Conservation (phyloP, 139 green algal species). For the Desmodesmus armatus region DNA sequence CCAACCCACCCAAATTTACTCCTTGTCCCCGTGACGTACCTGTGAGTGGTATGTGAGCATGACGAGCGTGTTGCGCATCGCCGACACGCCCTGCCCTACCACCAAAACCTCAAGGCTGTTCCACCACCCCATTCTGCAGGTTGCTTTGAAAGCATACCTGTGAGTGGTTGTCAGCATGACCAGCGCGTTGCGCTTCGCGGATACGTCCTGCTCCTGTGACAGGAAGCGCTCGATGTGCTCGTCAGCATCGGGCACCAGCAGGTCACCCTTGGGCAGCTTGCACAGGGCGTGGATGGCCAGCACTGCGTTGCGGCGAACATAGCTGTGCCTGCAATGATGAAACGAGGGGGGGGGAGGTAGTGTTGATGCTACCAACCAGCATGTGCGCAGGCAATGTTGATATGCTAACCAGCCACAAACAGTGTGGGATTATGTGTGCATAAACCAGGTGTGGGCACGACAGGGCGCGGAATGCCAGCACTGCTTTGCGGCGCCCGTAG, state of each 20-base stretch:
- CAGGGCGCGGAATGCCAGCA: constrained; percentile 92
- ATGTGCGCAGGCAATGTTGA: not conserved
- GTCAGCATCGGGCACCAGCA: constrained; percentile 91
- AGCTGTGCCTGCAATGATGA: constrained; percentile 88
- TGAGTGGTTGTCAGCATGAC: constrained; percentile 91
- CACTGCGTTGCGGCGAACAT: constrained; percentile 97
- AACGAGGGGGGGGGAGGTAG: no score
- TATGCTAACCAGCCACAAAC: no score
- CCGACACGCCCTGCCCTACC: no score
- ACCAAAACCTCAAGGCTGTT: not conserved
- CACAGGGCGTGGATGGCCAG: constrained; percentile 95
- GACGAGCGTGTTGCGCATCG: constrained; percentile 94
- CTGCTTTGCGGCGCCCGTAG: constrained; percentile 97
- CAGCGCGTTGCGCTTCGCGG: constrained; percentile 95
- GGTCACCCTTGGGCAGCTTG: constrained; percentile 94
- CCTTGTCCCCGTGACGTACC: no score
- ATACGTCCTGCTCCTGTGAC: constrained; percentile 78
- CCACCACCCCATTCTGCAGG: not conserved
- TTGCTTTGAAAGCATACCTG: no score
- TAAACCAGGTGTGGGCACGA: no score
- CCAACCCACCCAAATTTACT: no score
- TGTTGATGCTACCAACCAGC: no score
- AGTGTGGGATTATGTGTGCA: no score
- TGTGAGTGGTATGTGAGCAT: constrained; percentile 76
- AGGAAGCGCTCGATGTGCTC: constrained; percentile 96